Evolutionary conservation across 2,329 filamentous ascomycete species (phyloP).

Genomic region (Paracamarosporium sp.): DNA sequence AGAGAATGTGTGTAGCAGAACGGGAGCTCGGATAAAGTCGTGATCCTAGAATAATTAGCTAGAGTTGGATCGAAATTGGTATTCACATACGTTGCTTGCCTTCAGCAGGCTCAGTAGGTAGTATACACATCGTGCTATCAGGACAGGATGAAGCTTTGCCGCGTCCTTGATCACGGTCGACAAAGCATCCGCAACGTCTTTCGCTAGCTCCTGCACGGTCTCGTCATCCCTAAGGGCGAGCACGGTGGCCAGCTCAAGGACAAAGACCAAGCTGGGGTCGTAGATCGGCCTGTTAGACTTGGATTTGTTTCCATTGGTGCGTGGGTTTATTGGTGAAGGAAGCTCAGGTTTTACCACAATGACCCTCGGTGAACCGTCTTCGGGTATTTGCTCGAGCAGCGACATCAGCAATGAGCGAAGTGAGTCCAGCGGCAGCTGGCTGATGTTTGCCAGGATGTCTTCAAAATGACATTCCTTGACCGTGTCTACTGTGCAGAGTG

Average conservation of each 20-base stretch:
- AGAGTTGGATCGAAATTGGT: neutral
- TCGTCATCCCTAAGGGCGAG: constrained; percentile 78
- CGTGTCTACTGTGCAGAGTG: constrained; percentile 91
- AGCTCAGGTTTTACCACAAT: constrained; percentile 91
- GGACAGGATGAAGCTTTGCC: constrained; percentile 78
- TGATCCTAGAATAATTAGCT: constrained; percentile 66
- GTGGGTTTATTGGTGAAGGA: constrained; percentile 67
- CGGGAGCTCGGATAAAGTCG: constrained; percentile 89
- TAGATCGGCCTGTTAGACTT: constrained; percentile 70
- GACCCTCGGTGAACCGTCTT: constrained; percentile 79
- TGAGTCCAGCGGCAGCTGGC: constrained; percentile 66
- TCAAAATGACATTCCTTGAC: constrained; percentile 87
- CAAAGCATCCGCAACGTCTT: constrained; percentile 79
- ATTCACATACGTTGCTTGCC: constrained; percentile 76
- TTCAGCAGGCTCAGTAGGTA: constrained; percentile 85
- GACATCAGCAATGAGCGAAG: constrained; percentile 72
- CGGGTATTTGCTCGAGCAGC: constrained; percentile 83
- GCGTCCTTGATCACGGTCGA: constrained; percentile 83
- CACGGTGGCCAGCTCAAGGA: constrained; percentile 89
- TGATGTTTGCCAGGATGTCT: constrained; percentile 83
- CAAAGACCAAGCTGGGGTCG: constrained; percentile 84
- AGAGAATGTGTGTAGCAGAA: constrained; percentile 89
- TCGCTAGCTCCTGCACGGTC: constrained; percentile 76
- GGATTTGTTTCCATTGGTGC: constrained; percentile 65
- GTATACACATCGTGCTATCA: constrained; percentile 82